A percentile compares a stretch with the other conserved stretches of the same genome.
Evolutionary conservation across 2,329 filamentous ascomycete genomes (phyloP).

Genomic region (Ceratocystiopsis sp.): DNA sequence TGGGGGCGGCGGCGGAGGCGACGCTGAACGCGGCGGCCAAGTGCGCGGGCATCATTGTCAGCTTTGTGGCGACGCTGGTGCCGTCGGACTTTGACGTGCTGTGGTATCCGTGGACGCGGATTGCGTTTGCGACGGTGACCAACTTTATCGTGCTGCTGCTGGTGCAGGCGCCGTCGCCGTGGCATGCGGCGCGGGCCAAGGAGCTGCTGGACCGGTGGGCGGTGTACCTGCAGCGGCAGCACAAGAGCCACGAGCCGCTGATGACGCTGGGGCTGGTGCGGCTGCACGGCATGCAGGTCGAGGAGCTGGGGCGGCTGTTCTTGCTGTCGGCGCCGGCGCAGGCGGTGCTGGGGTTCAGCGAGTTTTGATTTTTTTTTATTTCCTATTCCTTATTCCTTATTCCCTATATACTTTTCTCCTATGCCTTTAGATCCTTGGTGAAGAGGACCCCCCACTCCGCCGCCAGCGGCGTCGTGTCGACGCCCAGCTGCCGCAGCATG

Average conservation of each 20-base stretch:
- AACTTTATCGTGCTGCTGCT: not conserved
- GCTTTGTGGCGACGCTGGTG: not conserved
- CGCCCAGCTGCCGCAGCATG: constrained; percentile 13
- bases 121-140: not conserved
- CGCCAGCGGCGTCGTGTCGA: not conserved
- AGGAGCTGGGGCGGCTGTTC: too few species aligned
- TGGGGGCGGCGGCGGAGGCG: not conserved
- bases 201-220: not conserved
- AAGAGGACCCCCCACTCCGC: too few species aligned
- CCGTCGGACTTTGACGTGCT: not conserved
- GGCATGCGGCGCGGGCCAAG: not conserved
- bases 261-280: not conserved
- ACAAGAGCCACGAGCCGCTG: not conserved
- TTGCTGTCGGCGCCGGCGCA: too few species aligned
- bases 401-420: too few species aligned
- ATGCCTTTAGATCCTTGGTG: too few species aligned
- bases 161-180: not conserved
- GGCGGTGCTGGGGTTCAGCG: too few species aligned
- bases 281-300: not conserved
- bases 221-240: not conserved
- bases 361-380: too few species aligned
- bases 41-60: not conserved
- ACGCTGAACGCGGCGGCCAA: too few species aligned
- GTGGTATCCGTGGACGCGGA: not conserved
- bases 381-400: too few species aligned